These are phyloP conservation scores for Sporothrix euskadiensis DNA, from an alignment of 2,329 filamentous ascomycete species.

Conservation along the genomic window DNA sequence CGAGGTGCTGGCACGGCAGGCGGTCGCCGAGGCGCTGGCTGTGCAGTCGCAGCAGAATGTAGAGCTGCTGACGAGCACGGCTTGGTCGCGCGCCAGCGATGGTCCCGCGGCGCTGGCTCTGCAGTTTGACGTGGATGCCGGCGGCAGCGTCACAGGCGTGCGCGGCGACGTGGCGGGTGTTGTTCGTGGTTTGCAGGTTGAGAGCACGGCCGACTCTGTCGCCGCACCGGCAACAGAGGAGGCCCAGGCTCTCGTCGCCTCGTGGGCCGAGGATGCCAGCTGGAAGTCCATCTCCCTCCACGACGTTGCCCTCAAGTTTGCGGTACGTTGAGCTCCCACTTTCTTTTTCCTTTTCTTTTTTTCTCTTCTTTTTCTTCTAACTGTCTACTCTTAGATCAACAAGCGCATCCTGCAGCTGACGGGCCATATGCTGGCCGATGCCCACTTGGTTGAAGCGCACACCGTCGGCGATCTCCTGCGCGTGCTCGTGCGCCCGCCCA, in stretches of 20 bases:
- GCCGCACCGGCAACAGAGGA: slow-evolving; percentile 38
- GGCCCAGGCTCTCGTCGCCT: slow-evolving; percentile 46
- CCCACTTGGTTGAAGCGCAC: slow-evolving; percentile 58
- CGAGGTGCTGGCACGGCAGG: slow-evolving; percentile 52
- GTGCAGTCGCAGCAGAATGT: slow-evolving; percentile 41
- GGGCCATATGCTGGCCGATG: slow-evolving; percentile 73
- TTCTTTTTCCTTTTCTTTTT: too few relatives aligned
- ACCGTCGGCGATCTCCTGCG: slow-evolving; percentile 58
- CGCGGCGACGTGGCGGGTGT: slow-evolving; percentile 39
- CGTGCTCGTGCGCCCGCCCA: slow-evolving; percentile 55
- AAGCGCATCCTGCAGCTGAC: slow-evolving; percentile 81
- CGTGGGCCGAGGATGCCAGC: slow-evolving; percentile 48
- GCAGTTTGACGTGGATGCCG: slow-evolving; percentile 43
- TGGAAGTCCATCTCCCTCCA: slow-evolving; percentile 62
- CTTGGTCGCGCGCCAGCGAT: slow-evolving; percentile 39
- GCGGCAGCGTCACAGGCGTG: slow-evolving; percentile 42
- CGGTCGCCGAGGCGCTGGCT: slow-evolving; percentile 54
- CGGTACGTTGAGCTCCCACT: slow-evolving; percentile 55
- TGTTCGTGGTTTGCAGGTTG: slow-evolving; percentile 35
- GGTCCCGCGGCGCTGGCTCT: slow-evolving; percentile 42
- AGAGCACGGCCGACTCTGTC: slow-evolving; percentile 28
- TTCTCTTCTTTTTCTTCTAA: too few relatives aligned
- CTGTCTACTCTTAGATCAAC: slow-evolving; percentile 58
- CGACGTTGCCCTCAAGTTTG: slow-evolving; percentile 67
- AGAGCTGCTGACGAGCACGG: slow-evolving; percentile 32